Conservation (phyloP, 768 basidiomycete species). For the Suillus clintonianus region DNA sequence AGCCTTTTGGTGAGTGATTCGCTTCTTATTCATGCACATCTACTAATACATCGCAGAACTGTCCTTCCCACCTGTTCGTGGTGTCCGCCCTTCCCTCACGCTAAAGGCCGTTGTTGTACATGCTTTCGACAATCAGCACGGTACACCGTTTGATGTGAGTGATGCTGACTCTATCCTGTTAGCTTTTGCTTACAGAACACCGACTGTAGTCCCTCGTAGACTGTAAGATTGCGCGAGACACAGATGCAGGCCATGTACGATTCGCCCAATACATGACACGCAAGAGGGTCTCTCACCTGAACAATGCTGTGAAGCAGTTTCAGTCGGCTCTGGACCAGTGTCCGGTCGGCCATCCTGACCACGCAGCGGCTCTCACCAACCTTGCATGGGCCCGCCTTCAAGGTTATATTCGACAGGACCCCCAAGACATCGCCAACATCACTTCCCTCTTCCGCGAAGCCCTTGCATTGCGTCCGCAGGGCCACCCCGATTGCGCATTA, state of each 20-base stretch:
- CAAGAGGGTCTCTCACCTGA: background rate
- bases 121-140: background rate
- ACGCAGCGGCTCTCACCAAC: background rate
- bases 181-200: background rate
- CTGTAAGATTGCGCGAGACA: background rate
- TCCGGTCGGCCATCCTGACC: background rate
- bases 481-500: conserved; percentile 5
- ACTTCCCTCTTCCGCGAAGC: background rate
- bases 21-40: background rate
- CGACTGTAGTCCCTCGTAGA: background rate
- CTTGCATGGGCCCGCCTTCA: conserved; percentile 1
- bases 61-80: background rate
- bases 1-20: background rate
- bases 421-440: background rate
- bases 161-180: too few relatives aligned
- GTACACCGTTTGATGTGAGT: background rate
- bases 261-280: background rate
- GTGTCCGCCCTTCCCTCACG: too few relatives aligned
- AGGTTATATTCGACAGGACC: background rate
- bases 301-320: background rate
- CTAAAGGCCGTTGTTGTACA: too few relatives aligned
- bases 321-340: background rate
- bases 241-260: background rate
- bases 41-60: background rate
- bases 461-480: conserved; percentile 4